Evolutionary conservation across 1,284 basidiomycete genomes (phyloP).

Genomic region (Vanrija pseudolonga): DNA sequence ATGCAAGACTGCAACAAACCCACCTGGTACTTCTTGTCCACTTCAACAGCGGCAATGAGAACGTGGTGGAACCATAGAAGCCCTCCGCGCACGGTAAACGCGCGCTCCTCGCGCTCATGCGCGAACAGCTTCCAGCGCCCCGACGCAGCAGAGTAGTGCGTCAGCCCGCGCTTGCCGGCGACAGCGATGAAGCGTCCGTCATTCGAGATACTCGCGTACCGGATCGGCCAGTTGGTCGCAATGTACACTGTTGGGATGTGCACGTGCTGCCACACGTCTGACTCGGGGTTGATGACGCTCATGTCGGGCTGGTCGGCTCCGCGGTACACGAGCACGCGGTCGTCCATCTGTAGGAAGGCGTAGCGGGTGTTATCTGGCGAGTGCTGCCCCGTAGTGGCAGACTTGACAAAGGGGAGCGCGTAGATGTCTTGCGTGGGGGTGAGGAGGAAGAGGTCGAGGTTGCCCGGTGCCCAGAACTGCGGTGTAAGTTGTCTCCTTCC

Average conservation of each 20-base stretch:
- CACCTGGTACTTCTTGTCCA: conserved; percentile 72
- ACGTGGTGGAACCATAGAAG: conserved; percentile 97
- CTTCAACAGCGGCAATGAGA: conserved; percentile 83
- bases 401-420: conserved; percentile 88
- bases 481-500: background rate
- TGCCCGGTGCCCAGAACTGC: conserved; percentile 83
- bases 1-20: conserved; percentile 20
- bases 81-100: conserved; percentile 84
- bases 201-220: conserved; percentile 83
- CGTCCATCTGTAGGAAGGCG: conserved; percentile 92
- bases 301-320: conserved; percentile 96
- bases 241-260: conserved; percentile 80
- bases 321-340: conserved; percentile 89
- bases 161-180: conserved; percentile 83
- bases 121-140: conserved; percentile 93
- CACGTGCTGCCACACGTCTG: conserved; percentile 95
- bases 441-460: conserved; percentile 79
- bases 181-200: conserved; percentile 92
- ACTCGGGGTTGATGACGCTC: conserved; percentile 98
- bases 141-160: conserved; percentile 89
- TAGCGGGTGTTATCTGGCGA: conserved; percentile 68
- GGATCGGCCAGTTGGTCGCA: conserved; percentile 89
- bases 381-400: conserved; percentile 85
- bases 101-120: conserved; percentile 80
- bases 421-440: conserved; percentile 54